Percentiles rank a stretch among this genome's conserved stretches.
These are phyloP conservation scores for Colletotrichum cordylinicola DNA, from an alignment of 2,329 filamentous ascomycete genomes.

Conservation along the genomic window DNA sequence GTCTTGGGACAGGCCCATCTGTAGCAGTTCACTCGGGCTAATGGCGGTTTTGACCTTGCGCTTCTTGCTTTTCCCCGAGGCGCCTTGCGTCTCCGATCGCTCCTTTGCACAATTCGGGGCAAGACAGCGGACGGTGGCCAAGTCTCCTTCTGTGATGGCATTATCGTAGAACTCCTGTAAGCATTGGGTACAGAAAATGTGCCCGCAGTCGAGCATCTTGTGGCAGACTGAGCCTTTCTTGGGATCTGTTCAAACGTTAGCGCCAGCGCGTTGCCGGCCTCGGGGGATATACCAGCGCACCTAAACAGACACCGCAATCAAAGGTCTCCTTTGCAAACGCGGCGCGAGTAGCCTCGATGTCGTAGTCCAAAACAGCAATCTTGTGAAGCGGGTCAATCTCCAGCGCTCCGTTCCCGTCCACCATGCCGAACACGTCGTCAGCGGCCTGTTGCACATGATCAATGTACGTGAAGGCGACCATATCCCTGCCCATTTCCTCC, in stretches of 20 bases:
- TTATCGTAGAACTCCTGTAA: constrained; percentile 89
- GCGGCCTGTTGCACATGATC: constrained; percentile 66
- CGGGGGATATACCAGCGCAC: constrained; percentile 38
- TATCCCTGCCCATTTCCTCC: constrained; percentile 66
- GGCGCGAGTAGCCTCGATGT: constrained; percentile 74
- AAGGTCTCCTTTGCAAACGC: constrained; percentile 86
- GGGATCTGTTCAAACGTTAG: constrained; percentile 63
- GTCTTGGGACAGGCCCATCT: constrained; percentile 74
- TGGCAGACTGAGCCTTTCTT: constrained; percentile 88
- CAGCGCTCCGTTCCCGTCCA: constrained; percentile 52
- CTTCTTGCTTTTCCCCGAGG: constrained; percentile 40
- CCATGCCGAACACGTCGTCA: constrained; percentile 66
- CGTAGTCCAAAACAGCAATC: constrained; percentile 77
- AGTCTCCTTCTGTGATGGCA: constrained; percentile 84
- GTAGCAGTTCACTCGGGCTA: constrained; percentile 82
- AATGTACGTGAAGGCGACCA: constrained; percentile 67
- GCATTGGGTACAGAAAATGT: constrained; percentile 91
- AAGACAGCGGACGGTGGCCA: constrained; percentile 81
- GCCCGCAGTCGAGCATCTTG: constrained; percentile 80
- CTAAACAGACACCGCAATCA: constrained; percentile 84
- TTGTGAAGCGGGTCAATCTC: constrained; percentile 64
- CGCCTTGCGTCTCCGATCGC: constrained; percentile 41
- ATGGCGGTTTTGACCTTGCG: constrained; percentile 71
- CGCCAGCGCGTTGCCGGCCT: background rate
- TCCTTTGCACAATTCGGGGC: constrained; percentile 79